Evolutionary conservation across 768 basidiomycete species (phyloP).

Genomic region (Leccinum subtestaceum): DNA sequence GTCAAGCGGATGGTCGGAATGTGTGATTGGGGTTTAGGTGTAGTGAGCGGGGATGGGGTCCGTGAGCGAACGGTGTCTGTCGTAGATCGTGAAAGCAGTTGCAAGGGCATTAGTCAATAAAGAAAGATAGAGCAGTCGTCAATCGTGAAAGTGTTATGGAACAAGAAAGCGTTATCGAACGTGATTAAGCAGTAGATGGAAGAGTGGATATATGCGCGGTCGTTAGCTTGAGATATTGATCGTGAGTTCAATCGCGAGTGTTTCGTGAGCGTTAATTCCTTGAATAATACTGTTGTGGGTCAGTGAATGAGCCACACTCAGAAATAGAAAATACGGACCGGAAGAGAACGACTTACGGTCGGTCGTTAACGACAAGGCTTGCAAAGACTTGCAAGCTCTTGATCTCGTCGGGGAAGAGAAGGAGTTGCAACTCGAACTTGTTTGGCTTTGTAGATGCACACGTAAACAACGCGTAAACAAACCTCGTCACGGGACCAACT

Average conservation of each 20-base stretch:
- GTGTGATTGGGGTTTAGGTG: constrained; percentile 29
- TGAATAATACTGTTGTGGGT: constrained; percentile 14
- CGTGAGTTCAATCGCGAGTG: constrained; percentile 21
- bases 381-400: constrained; percentile 19
- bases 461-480: constrained; percentile 35
- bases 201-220: constrained; percentile 10
- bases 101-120: constrained; percentile 29
- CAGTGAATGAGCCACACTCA: neutral
- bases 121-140: constrained; percentile 14
- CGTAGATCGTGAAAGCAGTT: constrained; percentile 31
- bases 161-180: constrained; percentile 19
- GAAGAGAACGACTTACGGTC: constrained; percentile 29
- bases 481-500: constrained; percentile 22
- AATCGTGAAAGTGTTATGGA: constrained; percentile 24
- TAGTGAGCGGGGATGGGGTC: constrained; percentile 29
- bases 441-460: constrained; percentile 29
- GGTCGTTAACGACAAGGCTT: constrained; percentile 18
- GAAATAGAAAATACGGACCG: neutral
- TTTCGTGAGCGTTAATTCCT: constrained; percentile 28
- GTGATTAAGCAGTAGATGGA: constrained; percentile 5
- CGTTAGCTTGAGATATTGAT: constrained; percentile 25
- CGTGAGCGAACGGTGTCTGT: constrained; percentile 23
- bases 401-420: constrained; percentile 17
- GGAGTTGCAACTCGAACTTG: constrained; percentile 32
- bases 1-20: constrained; percentile 69